phyloP scores from a whole-genome alignment of 495 filamentous ascomycete species.

The Aspergillus olivimuriae region DNA sequence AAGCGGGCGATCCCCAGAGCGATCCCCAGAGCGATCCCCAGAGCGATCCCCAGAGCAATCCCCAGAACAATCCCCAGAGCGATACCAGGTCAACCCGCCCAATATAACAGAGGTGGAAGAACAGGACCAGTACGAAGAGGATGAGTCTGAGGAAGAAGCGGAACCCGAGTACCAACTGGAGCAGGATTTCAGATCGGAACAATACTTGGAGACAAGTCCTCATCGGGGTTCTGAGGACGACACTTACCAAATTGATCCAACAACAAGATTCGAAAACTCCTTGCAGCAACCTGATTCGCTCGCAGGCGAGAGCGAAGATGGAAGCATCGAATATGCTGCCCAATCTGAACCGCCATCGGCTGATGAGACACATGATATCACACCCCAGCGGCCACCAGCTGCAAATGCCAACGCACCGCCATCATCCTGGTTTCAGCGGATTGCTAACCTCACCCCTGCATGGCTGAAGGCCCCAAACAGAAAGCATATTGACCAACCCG shows the following conservation, averaged over 20 bases:
- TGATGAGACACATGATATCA: conserved; percentile 16
- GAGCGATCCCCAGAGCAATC: conserved; percentile 12
- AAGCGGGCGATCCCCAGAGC: conserved; percentile 12
- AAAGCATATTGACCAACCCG: conserved; percentile 14
- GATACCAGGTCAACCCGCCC: too few relatives aligned
- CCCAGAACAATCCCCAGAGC: conserved; percentile 8
- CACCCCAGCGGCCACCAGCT: conserved; percentile 19
- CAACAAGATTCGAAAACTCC: conserved; percentile 14
- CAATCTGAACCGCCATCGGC: conserved; percentile 10
- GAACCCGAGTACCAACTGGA: too few relatives aligned
- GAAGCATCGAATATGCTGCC: conserved; percentile 13
- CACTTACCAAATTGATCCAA: conserved; percentile 21
- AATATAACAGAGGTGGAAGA: conserved; percentile 8
- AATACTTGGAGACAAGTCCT: conserved; percentile 19
- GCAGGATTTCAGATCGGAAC: conserved; percentile 9
- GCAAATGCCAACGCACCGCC: conserved; percentile 14
- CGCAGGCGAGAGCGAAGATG: conserved; percentile 12
- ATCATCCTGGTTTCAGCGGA: conserved; percentile 35
- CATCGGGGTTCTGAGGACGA: conserved; percentile 18
- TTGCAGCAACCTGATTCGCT: conserved; percentile 7
- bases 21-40: conserved; percentile 9
- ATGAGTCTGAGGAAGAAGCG: conserved; percentile 4
- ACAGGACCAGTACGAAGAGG: conserved; percentile 1
- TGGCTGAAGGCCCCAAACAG: conserved; percentile 33
- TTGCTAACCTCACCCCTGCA: conserved; percentile 34